Conservation (phyloP, 75 land plant genomes). For the Cupressus sempervirens region DNA sequence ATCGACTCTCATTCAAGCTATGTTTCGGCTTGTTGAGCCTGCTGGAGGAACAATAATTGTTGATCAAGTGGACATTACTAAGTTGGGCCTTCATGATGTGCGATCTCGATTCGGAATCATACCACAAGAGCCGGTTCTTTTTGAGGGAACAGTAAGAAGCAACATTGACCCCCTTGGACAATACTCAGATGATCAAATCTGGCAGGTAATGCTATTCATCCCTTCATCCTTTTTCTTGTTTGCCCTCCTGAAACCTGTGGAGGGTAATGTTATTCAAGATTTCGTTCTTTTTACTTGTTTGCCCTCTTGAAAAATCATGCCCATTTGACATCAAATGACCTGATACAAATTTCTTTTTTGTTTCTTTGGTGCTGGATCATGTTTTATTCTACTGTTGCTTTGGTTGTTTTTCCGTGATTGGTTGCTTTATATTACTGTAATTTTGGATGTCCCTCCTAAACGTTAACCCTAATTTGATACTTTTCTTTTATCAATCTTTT, state of each 20-base stretch:
- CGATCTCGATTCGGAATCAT: slow-evolving; percentile 89
- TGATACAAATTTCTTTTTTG: background rate
- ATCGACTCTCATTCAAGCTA: slow-evolving; percentile 84
- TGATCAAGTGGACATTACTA: slow-evolving; percentile 72
- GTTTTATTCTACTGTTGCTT: no score
- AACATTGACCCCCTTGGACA: slow-evolving; percentile 84
- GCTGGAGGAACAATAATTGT: slow-evolving; percentile 67
- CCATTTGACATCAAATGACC: background rate
- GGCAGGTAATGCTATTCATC: slow-evolving; percentile 62
- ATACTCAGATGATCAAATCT: slow-evolving; percentile 81
- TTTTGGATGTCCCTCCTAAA: no score
- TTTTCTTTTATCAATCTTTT: background rate
- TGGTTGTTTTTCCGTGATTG: no score
- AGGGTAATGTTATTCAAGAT: no score
- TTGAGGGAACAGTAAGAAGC: slow-evolving; percentile 92
- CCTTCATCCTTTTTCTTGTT: background rate
- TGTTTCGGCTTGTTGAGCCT: slow-evolving; percentile 86
- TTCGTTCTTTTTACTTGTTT: no score
- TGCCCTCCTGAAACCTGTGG: background rate
- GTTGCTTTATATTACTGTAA: no score
- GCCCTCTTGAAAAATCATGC: background rate
- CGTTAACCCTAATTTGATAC: background rate
- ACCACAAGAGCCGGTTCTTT: slow-evolving; percentile 95
- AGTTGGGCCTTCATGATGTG: slow-evolving; percentile 76
- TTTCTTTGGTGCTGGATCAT: no score